Evolutionary conservation across 2,329 filamentous ascomycete species (phyloP).

Genomic region (Aspergillus fructus): DNA sequence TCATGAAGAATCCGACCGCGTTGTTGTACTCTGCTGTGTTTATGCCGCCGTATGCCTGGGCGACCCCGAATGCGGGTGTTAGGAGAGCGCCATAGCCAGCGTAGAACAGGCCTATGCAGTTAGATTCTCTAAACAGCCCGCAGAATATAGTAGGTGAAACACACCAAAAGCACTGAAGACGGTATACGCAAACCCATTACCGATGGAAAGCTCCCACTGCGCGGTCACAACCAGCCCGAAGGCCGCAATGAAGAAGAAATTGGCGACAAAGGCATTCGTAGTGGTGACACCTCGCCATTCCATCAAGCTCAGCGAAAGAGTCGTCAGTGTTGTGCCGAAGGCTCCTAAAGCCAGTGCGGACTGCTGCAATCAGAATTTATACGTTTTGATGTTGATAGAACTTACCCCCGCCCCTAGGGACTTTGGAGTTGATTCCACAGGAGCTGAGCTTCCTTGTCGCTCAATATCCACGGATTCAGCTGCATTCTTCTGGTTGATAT

Average conservation of each 20-base stretch:
- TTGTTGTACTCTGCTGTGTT: constrained; percentile 49
- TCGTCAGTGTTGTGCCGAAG: constrained; percentile 56
- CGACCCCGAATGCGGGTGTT: constrained; percentile 49
- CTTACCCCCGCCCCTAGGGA: not conserved
- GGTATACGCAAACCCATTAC: constrained; percentile 56
- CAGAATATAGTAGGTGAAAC: not conserved
- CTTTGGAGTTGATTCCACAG: not conserved
- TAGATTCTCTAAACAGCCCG: no score
- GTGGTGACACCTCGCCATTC: constrained; percentile 54
- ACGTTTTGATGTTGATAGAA: not conserved
- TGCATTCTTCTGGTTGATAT: not conserved
- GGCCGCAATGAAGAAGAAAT: constrained; percentile 55
- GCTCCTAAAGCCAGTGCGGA: constrained; percentile 50
- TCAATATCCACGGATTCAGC: not conserved
- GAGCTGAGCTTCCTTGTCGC: not conserved
- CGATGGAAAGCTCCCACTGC: constrained; percentile 56
- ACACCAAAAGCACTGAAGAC: constrained; percentile 55
- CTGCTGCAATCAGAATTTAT: not conserved
- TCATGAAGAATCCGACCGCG: constrained; percentile 46
- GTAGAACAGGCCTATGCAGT: constrained; percentile 46
- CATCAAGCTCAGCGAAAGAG: constrained; percentile 55
- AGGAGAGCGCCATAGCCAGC: constrained; percentile 51
- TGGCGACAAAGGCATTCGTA: constrained; percentile 54
- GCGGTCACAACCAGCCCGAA: constrained; percentile 56
- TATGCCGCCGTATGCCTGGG: constrained; percentile 45